Percentiles rank a stretch among this genome's conserved stretches.
Conservation (phyloP, 1,284 basidiomycete species). For the Ceratobasidium sp. region DNA sequence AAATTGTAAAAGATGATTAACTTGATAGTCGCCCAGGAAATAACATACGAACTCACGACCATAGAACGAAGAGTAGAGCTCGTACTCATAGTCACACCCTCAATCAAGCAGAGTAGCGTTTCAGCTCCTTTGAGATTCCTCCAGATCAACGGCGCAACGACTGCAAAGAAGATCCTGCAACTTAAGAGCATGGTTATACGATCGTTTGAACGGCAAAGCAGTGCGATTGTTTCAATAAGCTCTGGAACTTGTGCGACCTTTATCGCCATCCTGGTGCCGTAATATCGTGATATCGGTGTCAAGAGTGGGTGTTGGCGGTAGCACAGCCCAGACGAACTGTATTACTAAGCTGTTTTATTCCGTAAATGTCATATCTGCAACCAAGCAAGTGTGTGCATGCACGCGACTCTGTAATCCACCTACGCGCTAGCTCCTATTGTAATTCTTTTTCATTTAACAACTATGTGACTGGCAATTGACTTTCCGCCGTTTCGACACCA, state of each 20-base stretch:
- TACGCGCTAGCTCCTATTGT: no score
- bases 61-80: no score
- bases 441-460: no score
- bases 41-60: neutral
- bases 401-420: no score
- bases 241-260: neutral
- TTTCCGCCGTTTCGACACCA: no score
- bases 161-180: neutral
- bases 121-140: neutral
- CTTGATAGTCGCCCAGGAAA: neutral
- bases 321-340: no score
- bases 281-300: neutral
- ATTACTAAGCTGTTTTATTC: no score
- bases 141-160: neutral
- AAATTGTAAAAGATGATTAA: neutral
- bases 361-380: no score
- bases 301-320: neutral
- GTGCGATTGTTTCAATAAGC: neutral
- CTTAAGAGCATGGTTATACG: neutral
- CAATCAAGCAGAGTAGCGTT: neutral
- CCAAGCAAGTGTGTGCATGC: no score
- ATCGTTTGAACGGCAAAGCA: neutral
- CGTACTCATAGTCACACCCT: neutral
- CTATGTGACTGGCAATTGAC: no score
- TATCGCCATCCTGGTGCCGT: neutral